phyloP scores from a whole-genome alignment of 1,284 basidiomycete genomes.

The Cutaneotrichosporon sp. region DNA sequence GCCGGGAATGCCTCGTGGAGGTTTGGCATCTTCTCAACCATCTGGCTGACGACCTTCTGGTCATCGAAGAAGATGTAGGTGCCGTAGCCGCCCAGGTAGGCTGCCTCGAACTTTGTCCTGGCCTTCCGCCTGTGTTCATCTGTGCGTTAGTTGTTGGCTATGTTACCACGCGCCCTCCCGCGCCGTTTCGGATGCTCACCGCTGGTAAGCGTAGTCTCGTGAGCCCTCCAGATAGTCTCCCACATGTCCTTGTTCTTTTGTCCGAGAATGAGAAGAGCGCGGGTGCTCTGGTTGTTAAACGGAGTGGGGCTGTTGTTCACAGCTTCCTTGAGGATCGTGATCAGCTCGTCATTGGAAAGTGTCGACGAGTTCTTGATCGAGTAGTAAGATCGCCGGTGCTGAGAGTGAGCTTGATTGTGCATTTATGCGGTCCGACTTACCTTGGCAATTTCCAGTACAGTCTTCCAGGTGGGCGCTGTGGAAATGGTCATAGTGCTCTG shows the following conservation, averaged over 20 bases:
- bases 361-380: slow-evolving; percentile 44
- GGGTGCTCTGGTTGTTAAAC: slow-evolving; percentile 51
- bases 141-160: no score
- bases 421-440: no score
- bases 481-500: no score
- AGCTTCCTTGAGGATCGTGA: slow-evolving; percentile 46
- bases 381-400: slow-evolving; percentile 50
- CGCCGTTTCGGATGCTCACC: no score
- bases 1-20: slow-evolving; percentile 15
- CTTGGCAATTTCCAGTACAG: no score
- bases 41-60: slow-evolving; percentile 47
- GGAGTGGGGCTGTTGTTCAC: slow-evolving; percentile 50
- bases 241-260: slow-evolving; percentile 50
- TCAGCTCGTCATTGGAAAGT: slow-evolving; percentile 45
- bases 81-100: slow-evolving; percentile 49
- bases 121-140: no score
- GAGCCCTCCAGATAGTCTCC: slow-evolving; percentile 37
- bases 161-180: no score
- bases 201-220: slow-evolving; percentile 12
- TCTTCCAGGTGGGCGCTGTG: no score
- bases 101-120: slow-evolving; percentile 32
- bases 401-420: no score
- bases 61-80: slow-evolving; percentile 53
- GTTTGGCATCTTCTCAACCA: slow-evolving; percentile 45
- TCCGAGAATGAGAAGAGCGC: slow-evolving; percentile 50